Base-by-base conservation (phyloP, 805 yeast genomes). In the Sugiyamaella smithiae region DNA sequence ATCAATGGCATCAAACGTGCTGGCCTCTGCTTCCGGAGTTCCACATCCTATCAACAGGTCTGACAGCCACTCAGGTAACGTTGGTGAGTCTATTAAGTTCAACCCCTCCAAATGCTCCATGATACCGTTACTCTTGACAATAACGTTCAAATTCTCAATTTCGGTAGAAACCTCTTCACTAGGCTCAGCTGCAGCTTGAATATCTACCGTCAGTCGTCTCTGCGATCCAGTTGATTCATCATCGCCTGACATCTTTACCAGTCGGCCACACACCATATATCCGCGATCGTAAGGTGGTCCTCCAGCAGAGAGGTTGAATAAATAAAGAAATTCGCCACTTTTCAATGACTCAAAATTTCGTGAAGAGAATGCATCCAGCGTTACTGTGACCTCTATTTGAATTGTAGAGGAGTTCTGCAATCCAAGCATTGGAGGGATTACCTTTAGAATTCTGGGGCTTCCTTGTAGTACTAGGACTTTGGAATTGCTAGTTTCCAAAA, bases 11-110 rank as follows among this genome's bases (percentile, higher is more conserved):
- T 6, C 38, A 9, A 32, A 40, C 51, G 11, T 46, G 42, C 16
- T 19, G 8, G 26, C 6, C 17, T 8, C 22, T 26, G 5, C 16
- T n/a, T 43, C 14, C 4, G 67, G 62, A 36, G 54, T 56, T 2
- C 71, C 71, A 54, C 57, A 65, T 1, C 70, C 72, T 28, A 71
- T 40, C 22, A 70, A 51, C 14, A 52, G 41, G 24, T 67, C 67
- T 6, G 51, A 32, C 0, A 72, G 43, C 76, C 76, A 71, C 1
- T 57, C 60, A 0, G 73, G 74, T 0, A 69, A 31, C 3, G 26
- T 16, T n/a, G n/a, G n/a, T 7, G 40, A 37, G 26, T 35, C 17
- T 45, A 32, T 38, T 11, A 3, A 24, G 5, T 40, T 48, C 24
- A 46, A 49, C 8, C 33, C 12, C 14, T 16, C 3, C 14, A 29